A percentile compares a stretch with the other conserved stretches of the same genome.
Evolutionary conservation across 2,329 filamentous ascomycete species (phyloP).

Genomic region (Emergomyces africanus): DNA sequence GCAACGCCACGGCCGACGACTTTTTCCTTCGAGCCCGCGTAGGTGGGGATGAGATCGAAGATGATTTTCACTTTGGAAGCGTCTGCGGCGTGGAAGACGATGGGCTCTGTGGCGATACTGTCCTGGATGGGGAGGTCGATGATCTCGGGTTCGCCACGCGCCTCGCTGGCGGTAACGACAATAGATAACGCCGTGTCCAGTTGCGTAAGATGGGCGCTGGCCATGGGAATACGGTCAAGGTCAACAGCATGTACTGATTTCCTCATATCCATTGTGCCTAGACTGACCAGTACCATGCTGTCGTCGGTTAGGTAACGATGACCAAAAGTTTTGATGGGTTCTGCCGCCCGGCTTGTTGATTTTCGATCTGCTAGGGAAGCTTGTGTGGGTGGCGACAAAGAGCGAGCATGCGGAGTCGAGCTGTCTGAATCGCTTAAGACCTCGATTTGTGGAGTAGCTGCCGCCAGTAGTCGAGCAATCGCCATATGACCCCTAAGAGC

Average conservation of each 20-base stretch:
- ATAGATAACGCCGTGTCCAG: constrained; percentile 88
- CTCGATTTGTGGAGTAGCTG: constrained; percentile 33
- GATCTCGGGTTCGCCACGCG: constrained; percentile 72
- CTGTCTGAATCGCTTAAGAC: constrained; percentile 14
- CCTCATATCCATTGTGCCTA: constrained; percentile 89
- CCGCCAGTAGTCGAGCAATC: constrained; percentile 58
- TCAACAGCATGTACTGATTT: constrained; percentile 70
- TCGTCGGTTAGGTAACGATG: constrained; percentile 87
- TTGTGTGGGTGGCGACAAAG: constrained; percentile 23
- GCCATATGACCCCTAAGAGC: constrained; percentile 76
- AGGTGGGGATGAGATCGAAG: constrained; percentile 93
- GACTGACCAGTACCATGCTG: constrained; percentile 78
- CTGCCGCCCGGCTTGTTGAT: constrained; percentile 41
- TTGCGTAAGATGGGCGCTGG: constrained; percentile 80
- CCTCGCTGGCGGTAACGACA: constrained; percentile 75
- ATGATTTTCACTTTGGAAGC: constrained; percentile 71
- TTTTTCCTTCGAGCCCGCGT: constrained; percentile 68
- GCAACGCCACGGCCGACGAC: constrained; percentile 82
- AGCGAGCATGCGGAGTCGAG: constrained; percentile 21
- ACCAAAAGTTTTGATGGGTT: constrained; percentile 88
- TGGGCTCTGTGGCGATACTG: constrained; percentile 83
- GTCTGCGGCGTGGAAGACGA: constrained; percentile 74
- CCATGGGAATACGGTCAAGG: constrained; percentile 75
- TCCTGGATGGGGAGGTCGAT: constrained; percentile 91
- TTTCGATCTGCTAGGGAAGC: constrained; percentile 33